Percentiles rank a stretch among this genome's conserved stretches.
Evolutionary conservation across 75 land plant species (phyloP).

Genomic region (Azolla pinnata): DNA sequence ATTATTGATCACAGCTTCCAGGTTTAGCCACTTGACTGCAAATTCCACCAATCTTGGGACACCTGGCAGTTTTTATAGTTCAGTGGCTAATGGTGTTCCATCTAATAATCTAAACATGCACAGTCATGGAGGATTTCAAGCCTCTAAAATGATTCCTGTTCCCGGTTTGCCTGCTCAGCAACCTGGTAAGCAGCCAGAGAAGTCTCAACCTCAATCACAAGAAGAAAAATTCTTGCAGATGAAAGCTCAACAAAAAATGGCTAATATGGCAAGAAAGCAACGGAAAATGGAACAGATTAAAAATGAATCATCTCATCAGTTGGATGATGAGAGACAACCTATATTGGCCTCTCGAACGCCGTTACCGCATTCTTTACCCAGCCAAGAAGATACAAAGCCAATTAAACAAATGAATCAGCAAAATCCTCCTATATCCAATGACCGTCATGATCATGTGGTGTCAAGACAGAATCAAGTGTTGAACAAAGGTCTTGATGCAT

Average conservation of each 20-base stretch:
- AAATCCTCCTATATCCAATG: too few species aligned
- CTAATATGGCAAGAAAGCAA: neutral
- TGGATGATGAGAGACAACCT: neutral
- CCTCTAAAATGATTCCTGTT: constrained; percentile 39
- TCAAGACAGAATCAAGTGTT: too few species aligned
- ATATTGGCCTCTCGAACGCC: neutral
- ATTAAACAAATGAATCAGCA: too few species aligned
- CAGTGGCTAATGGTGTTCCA: constrained; percentile 42
- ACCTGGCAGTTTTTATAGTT: constrained; percentile 38
- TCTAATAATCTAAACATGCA: constrained; percentile 31
- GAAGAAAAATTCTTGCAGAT: constrained; percentile 12
- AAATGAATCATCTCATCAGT: constrained; percentile 9
- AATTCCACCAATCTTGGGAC: constrained; percentile 32
- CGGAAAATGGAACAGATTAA: constrained; percentile 7
- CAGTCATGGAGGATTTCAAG: constrained; percentile 26
- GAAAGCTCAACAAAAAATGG: constrained; percentile 22
- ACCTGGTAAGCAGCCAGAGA: constrained; percentile 27
- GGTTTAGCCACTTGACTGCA: neutral
- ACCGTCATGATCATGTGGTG: too few species aligned
- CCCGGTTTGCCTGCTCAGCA: constrained; percentile 41
- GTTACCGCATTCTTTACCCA: too few species aligned
- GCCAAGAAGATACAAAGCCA: too few species aligned
- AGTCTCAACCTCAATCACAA: constrained; percentile 13
- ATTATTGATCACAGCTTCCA: neutral
- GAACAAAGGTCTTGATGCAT: too few species aligned